Percentiles rank a stretch among this genome's conserved stretches.
Conservation (phyloP, 139 green algal genomes). For the Chlamydomonas sp. region DNA sequence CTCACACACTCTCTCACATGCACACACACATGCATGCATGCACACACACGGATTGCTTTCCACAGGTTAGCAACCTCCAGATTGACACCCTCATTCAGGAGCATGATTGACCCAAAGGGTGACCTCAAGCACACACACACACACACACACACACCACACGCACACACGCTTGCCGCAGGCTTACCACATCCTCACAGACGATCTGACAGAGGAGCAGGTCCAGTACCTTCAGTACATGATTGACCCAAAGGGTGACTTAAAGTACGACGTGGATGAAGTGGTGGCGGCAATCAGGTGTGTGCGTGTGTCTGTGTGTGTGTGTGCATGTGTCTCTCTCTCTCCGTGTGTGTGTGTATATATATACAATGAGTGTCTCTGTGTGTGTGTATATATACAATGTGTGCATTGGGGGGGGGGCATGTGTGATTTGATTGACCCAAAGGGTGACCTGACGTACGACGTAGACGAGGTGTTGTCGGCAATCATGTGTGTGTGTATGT, state of each 20-base stretch:
- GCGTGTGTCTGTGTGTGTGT: background rate
- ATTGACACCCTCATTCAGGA: no score
- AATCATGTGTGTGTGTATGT: no score
- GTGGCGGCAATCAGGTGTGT: conserved; percentile 14
- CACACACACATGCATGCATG: no score
- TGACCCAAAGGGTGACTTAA: conserved; percentile 17
- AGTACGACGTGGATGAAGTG: conserved; percentile 9
- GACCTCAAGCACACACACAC: no score
- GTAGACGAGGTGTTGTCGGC: no score
- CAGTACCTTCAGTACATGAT: conserved; percentile 13
- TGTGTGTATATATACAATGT: background rate
- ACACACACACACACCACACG: no score
- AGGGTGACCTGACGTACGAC: background rate
- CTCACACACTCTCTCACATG: no score
- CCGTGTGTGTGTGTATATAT: background rate
- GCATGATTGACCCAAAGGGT: no score
- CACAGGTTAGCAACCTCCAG: no score
- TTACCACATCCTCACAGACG: no score
- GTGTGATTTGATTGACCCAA: background rate
- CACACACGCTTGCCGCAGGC: no score
- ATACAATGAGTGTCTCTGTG: background rate
- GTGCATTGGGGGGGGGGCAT: background rate
- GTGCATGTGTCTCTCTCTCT: background rate
- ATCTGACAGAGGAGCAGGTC: background rate
- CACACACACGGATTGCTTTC: no score